Base-by-base conservation (phyloP, 2,329 filamentous ascomycete genomes). In the Penicillium sp. region DNA sequence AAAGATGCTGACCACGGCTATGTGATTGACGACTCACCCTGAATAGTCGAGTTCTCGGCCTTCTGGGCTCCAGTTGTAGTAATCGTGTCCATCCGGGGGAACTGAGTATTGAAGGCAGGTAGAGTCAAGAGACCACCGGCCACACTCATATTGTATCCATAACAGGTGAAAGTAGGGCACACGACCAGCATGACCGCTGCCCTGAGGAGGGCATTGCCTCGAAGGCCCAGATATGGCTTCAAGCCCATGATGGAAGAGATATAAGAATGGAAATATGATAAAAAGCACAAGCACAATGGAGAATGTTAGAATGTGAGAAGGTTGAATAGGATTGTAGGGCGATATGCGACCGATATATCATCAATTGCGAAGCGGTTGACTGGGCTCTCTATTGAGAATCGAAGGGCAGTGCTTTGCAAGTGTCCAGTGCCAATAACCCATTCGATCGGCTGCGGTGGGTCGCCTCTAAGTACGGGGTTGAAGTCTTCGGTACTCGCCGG, bases 141-240 rank as follows among this genome's bases (percentile, higher is more conserved):
- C 51, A 80, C 81, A 53, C 80, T 80, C 67, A 84, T 81, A 68
- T 85, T 84, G 75, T 84, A 85, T 56, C 83, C 83, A 65, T 82
- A 84, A 53, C 82, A 74, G 58, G 83, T 78, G 62, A 83, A 83
- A 19, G 78, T 67, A 33, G 71, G 71, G 8, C 59, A 66, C 7
- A 71, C 71, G 33, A 71, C 66, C 22, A 73, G 63, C 62, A 59
- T 58, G 3, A 70, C 63, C 19, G 66, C 66, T 2, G 68, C 66
- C 13, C 68, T 58, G 9, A 69, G 59, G 30, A 70, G 63, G 42
- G 65, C 51, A 63, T 68, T 69, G 42, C 68, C 68, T 24, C 66
- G 62, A 51, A 70, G 64, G 58, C 68, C 68, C 53, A 70, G 37
- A 60, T 65, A 70, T 40, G 65, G 65, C 61, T 68, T 66, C 38